phyloP scores from a whole-genome alignment of 2,329 filamentous ascomycete genomes.

The Trichoderma sp. region DNA sequence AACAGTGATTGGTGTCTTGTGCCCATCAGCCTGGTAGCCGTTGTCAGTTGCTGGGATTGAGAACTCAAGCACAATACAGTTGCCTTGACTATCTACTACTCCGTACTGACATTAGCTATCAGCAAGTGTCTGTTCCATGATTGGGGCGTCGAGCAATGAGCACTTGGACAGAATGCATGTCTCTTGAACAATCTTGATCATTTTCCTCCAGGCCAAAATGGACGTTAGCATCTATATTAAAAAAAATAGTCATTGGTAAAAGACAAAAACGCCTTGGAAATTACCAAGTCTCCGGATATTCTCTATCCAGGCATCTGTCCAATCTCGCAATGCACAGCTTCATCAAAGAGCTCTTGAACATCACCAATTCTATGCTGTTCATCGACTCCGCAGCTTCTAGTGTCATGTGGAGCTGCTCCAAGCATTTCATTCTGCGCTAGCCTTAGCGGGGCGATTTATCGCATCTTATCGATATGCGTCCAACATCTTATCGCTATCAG shows the following conservation, averaged over 20 bases:
- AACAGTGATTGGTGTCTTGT: neutral
- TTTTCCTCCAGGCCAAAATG: neutral
- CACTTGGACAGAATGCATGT: neutral
- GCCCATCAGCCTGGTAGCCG: neutral
- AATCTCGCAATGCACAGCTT: neutral
- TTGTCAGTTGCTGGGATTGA: neutral
- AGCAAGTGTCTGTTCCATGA: neutral
- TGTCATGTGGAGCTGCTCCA: neutral
- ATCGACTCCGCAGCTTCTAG: neutral
- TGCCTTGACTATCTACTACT: neutral
- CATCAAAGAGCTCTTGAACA: neutral
- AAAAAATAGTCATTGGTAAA: neutral
- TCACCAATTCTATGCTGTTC: neutral
- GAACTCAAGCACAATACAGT: neutral
- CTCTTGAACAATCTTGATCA: neutral
- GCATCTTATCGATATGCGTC: conserved; percentile 15
- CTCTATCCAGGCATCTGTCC: neutral
- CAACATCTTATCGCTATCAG: conserved; percentile 16
- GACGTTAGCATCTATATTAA: neutral
- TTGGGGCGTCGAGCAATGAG: neutral
- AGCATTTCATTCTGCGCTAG: neutral
- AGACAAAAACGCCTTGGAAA: neutral
- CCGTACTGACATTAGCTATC: neutral
- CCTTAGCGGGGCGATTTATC: neutral
- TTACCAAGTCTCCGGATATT: neutral